Base-by-base conservation (phyloP, 495 filamentous ascomycete genomes). In the Parachaetomium inaequale region DNA sequence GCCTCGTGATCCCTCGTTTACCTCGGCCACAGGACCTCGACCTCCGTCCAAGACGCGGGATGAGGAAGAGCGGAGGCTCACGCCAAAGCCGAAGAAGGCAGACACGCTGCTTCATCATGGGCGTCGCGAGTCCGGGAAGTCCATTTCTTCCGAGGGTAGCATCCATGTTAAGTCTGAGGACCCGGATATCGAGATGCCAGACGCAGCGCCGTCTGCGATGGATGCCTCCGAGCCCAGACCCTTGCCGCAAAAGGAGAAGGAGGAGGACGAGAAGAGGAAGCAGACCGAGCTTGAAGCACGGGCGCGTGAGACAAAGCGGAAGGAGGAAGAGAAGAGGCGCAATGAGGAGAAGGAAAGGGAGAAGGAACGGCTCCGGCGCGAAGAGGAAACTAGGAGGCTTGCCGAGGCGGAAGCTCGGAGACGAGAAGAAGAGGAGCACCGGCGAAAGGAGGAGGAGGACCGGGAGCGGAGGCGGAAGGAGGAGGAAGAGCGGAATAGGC, bases 161-260 rank as follows among this genome's bases (percentile, higher is more conserved):
- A 76, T 81, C 38, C 74, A 72, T 38, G 77, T 81, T 19, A 79
- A 80, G 50, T 77, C 77, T 1, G 78, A 81, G 34, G 79, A 81
- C 26, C 61, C 64, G 12, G 78, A 82, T 51, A 61, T 79, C 6
- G 78, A 81, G 17, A 81, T 81, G 78, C 68, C 65, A 1, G 78
- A 82, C 56, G 77, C 74, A 8, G 68, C 71, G 23, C 66, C 69
- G 19, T 32, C 60, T 12, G n/a, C 31, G 1, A 62, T 55, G 15
- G 68, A 70, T 8, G 50, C 62, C 19, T 66, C 68, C 17, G 76
- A 81, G 15, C 66, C 72, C 14, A 80, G 80, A 51, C 72, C 72
- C 19, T 72, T 78, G 42, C 45, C 58, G 12, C 79, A 79, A 21
- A 76, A 74, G 55, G 73, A 78, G 54, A 74, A 70, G 29, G 81